These are phyloP conservation scores for Saturnispora hagleri DNA, from an alignment of 805 yeast genomes.

Conservation along the genomic window DNA sequence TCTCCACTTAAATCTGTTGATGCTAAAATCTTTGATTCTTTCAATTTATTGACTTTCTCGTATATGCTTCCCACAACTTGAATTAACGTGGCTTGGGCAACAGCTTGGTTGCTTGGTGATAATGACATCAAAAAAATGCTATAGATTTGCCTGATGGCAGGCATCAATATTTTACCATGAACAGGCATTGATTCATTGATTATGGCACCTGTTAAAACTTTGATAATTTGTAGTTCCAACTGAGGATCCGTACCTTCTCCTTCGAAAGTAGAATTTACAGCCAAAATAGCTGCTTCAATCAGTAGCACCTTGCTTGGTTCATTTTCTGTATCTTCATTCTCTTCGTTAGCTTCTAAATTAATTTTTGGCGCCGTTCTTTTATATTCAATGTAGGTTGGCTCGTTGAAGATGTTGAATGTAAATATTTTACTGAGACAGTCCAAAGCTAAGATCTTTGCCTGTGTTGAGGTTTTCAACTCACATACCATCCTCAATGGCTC, in stretches of 20 bases:
- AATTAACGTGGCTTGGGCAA: slow-evolving; percentile 90
- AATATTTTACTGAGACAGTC: slow-evolving; percentile 83
- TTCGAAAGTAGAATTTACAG: slow-evolving; percentile 75
- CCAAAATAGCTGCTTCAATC: slow-evolving; percentile 76
- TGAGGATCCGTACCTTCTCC: slow-evolving; percentile 89
- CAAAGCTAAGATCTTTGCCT: slow-evolving; percentile 62
- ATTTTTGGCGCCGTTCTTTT: slow-evolving; percentile 14
- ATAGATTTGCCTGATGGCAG: slow-evolving; percentile 89
- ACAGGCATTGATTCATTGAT: slow-evolving; percentile 72
- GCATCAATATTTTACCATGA: slow-evolving; percentile 81
- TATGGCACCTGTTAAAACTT: slow-evolving; percentile 85
- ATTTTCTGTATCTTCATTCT: slow-evolving; percentile 33
- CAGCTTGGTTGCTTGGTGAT: slow-evolving; percentile 75
- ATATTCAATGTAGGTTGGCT: slow-evolving; percentile 39
- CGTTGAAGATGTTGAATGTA: slow-evolving; percentile 72
- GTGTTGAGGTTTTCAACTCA: slow-evolving; percentile 40
- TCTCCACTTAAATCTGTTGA: background rate
- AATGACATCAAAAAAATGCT: slow-evolving; percentile 82
- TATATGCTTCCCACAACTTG: slow-evolving; percentile 84
- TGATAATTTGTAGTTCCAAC: slow-evolving; percentile 85
- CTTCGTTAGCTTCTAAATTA: slow-evolving; percentile 23
- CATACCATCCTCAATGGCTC: slow-evolving; percentile 73
- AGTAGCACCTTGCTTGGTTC: slow-evolving; percentile 37
- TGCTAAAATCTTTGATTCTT: background rate
- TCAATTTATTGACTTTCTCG: slow-evolving; percentile 42